These are phyloP conservation scores for Populus tomentosa DNA, from an alignment of 441 rosid genomes.

Conservation along the genomic window DNA sequence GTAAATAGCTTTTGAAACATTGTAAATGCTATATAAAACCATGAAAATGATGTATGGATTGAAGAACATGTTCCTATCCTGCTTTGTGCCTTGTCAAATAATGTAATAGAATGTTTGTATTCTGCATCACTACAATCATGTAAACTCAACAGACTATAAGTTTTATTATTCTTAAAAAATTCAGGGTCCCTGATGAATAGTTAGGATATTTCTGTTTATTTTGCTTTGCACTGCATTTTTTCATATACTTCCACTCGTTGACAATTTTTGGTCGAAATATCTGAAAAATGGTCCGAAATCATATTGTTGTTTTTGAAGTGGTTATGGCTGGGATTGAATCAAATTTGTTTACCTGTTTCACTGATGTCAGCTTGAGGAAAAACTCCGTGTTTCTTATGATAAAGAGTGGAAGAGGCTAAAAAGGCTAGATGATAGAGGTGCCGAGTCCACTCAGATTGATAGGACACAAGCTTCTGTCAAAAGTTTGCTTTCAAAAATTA, in stretches of 20 bases:
- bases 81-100: neutral
- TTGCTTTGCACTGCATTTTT: neutral
- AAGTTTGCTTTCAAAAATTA: slow-evolving; percentile 26
- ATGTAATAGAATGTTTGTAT: neutral
- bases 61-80: neutral
- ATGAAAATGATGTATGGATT: neutral
- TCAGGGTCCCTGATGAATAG: neutral
- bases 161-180: neutral
- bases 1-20: neutral
- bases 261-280: neutral
- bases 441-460: slow-evolving; percentile 23
- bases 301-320: neutral
- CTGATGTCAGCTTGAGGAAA: slow-evolving; percentile 25
- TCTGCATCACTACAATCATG: neutral
- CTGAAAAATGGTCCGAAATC: neutral
- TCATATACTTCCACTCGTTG: neutral
- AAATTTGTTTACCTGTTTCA: neutral
- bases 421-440: slow-evolving; percentile 23
- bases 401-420: slow-evolving; percentile 22
- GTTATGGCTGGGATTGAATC: neutral
- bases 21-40: neutral
- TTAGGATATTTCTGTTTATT: neutral
- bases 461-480: slow-evolving; percentile 18
- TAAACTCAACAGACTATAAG: neutral
- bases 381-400: slow-evolving; percentile 21